Conservation (phyloP, 495 filamentous ascomycete species). For the Daldinia caldariorum region DNA sequence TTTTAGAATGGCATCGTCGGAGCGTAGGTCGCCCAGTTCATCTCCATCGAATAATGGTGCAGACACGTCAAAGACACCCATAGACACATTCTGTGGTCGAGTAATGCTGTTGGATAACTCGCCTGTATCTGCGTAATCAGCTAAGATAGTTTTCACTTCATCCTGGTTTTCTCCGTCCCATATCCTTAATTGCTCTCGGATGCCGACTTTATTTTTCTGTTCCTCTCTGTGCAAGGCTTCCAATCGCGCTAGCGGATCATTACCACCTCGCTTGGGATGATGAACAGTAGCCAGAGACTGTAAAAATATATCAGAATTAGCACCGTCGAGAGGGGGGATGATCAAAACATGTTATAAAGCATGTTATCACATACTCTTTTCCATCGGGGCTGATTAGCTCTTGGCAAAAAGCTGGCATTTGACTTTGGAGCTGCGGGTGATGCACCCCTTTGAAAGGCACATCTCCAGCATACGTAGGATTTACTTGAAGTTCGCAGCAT, state of each 20-base stretch:
- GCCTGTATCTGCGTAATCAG: conserved; percentile 49
- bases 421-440: conserved; percentile 20
- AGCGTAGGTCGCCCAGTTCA: conserved; percentile 53
- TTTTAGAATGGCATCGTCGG: conserved; percentile 55
- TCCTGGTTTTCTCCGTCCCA: conserved; percentile 64
- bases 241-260: conserved; percentile 2
- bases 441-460: conserved; percentile 24
- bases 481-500: conserved; percentile 42
- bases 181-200: conserved; percentile 62
- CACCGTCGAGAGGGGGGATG: background rate
- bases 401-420: conserved; percentile 19
- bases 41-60: conserved; percentile 50
- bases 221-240: conserved; percentile 29
- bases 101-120: conserved; percentile 46
- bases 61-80: conserved; percentile 54
- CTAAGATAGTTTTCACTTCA: conserved; percentile 45
- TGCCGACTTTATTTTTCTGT: conserved; percentile 26
- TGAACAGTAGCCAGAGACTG: conserved; percentile 42
- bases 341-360: background rate
- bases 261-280: conserved; percentile 3
- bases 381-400: conserved; percentile 13
- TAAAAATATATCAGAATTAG: conserved; percentile 14
- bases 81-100: conserved; percentile 41
- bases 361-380: conserved; percentile 39
- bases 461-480: conserved; percentile 47